phyloP scores from a whole-genome alignment of 179 eudicot species.

The Spinacia oleracea region DNA sequence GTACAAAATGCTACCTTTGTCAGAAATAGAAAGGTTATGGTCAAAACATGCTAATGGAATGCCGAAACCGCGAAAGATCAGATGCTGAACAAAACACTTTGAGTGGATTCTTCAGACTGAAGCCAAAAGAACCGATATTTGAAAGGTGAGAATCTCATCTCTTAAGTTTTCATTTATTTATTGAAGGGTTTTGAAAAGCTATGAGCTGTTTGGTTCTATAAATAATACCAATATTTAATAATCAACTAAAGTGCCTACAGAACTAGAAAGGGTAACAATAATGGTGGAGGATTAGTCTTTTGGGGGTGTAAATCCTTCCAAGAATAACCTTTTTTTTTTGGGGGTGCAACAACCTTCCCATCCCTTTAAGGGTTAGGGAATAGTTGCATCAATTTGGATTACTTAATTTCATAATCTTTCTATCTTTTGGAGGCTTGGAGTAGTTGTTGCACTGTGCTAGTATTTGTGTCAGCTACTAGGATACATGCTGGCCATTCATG shows the following conservation, averaged over 20 bases:
- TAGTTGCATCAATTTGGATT: not conserved
- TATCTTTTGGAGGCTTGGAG: too few species aligned
- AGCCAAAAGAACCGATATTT: constrained; percentile 2
- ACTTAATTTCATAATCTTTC: not conserved
- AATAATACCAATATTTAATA: not conserved
- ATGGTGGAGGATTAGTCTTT: not conserved
- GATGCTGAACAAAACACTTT: not conserved
- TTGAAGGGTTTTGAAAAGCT: not conserved
- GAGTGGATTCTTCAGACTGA: constrained; percentile 5
- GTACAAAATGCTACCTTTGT: not conserved
- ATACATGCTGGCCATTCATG: not conserved
- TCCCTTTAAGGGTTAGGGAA: not conserved
- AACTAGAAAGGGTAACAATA: not conserved
- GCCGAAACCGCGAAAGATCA: too few species aligned
- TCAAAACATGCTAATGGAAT: not conserved
- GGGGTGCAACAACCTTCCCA: not conserved
- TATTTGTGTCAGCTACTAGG: not conserved
- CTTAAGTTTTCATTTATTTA: not conserved
- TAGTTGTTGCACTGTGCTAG: not conserved
- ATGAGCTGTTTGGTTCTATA: not conserved
- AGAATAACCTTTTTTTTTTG: not conserved
- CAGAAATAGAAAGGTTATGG: not conserved
- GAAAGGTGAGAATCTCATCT: constrained; percentile 11
- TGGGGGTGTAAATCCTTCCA: not conserved
- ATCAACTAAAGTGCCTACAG: not conserved